Conservation (phyloP, 2,329 filamentous ascomycete genomes). For the Cytospora piceae region DNA sequence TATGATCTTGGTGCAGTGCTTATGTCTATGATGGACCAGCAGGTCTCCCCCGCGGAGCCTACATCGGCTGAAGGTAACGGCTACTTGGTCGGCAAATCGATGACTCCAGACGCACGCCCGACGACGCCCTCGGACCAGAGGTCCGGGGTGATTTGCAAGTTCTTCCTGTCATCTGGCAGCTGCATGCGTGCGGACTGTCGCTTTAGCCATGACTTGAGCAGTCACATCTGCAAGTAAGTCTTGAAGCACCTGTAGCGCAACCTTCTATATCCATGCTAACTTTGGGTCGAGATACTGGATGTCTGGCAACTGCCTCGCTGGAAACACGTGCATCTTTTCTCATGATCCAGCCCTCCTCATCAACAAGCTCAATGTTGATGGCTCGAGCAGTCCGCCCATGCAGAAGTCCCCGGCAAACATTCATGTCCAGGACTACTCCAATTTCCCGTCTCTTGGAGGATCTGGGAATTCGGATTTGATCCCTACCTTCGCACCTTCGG, state of each 20-base stretch:
- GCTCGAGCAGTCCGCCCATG: constrained; percentile 65
- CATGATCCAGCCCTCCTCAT: constrained; percentile 90
- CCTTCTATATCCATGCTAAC: constrained; percentile 27
- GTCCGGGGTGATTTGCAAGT: constrained; percentile 92
- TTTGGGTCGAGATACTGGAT: constrained; percentile 79
- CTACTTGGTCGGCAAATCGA: constrained; percentile 86
- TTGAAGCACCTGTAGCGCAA: constrained; percentile 16
- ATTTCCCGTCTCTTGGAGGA: constrained; percentile 78
- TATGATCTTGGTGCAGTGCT: constrained; percentile 95
- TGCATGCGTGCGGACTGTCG: constrained; percentile 94
- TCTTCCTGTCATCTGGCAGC: constrained; percentile 93
- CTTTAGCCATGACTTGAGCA: constrained; percentile 95
- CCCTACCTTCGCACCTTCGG: constrained; percentile 54
- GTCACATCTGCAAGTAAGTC: constrained; percentile 96
- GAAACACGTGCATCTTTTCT: constrained; percentile 93
- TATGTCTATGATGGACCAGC: constrained; percentile 80
- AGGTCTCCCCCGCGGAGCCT: constrained; percentile 40
- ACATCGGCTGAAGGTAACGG: constrained; percentile 51
- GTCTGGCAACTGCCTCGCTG: constrained; percentile 91
- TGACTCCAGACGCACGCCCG: constrained; percentile 75
- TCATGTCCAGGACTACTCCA: constrained; percentile 80
- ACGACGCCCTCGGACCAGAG: constrained; percentile 77
- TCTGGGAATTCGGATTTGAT: constrained; percentile 63
- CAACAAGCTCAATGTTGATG: constrained; percentile 77
- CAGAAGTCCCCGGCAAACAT: constrained; percentile 68